phyloP scores from a whole-genome alignment of 73 alveolate genomes.

The Tetrahymena thermophila region DNA sequence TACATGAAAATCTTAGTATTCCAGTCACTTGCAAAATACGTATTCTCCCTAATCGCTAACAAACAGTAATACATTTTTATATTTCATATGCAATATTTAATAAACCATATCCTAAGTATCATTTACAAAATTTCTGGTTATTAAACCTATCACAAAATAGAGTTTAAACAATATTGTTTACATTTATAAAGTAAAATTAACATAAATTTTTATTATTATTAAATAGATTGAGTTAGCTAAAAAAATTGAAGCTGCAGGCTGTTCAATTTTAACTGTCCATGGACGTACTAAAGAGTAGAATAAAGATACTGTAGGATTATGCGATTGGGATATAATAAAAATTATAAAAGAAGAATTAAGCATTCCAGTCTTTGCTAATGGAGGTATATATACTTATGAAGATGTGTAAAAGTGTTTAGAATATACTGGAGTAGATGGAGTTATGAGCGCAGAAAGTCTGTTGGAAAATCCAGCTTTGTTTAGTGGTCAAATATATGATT shows the following conservation, averaged over 20 bases:
- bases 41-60: conserved; percentile 57
- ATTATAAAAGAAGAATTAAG: conserved; percentile 71
- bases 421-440: conserved; percentile 94
- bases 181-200: too few relatives aligned
- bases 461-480: conserved; percentile 62
- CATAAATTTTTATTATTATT: background rate
- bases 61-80: conserved; percentile 34
- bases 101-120: too few relatives aligned
- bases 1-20: conserved; percentile 63
- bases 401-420: conserved; percentile 84
- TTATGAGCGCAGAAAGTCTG: conserved; percentile 79
- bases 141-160: too few relatives aligned
- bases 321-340: conserved; percentile 87
- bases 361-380: conserved; percentile 97
- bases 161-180: too few relatives aligned
- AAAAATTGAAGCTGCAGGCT: conserved; percentile 75
- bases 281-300: conserved; percentile 80
- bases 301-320: conserved; percentile 60
- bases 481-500: conserved; percentile 32
- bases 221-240: conserved; percentile 59
- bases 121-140: too few relatives aligned
- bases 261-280: conserved; percentile 72
- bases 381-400: conserved; percentile 83
- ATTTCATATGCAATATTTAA: background rate
- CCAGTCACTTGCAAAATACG: conserved; percentile 88